A percentile compares a stretch with the other conserved stretches of the same genome.
Evolutionary conservation across 345 rosid species (phyloP).

Genomic region (Microcos paniculata): DNA sequence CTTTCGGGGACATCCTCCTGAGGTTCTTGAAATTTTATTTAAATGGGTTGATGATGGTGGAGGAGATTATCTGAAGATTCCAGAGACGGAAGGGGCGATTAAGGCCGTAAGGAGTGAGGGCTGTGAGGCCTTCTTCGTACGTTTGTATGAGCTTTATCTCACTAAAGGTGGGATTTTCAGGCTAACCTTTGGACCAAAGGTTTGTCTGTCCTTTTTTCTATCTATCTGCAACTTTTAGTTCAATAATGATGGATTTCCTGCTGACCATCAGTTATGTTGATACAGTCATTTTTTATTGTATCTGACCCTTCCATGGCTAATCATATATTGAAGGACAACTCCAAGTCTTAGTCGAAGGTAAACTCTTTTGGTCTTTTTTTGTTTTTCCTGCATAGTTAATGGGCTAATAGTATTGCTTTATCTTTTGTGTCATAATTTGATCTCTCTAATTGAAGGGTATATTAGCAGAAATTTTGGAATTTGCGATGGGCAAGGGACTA

Average conservation of each 20-base stretch:
- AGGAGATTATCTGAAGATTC: constrained; percentile 65
- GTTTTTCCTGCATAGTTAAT: neutral
- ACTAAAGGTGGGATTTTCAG: constrained; percentile 93
- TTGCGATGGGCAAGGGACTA: constrained; percentile 97
- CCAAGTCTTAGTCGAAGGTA: constrained; percentile 91
- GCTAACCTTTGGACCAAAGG: constrained; percentile 95
- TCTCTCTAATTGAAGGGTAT: constrained; percentile 62
- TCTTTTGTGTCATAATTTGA: constrained; percentile 12
- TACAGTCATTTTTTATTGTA: constrained; percentile 87
- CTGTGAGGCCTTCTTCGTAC: constrained; percentile 92
- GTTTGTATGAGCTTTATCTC: constrained; percentile 85
- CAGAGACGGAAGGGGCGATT: constrained; percentile 74
- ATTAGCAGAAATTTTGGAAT: constrained; percentile 88
- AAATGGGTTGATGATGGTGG: constrained; percentile 45
- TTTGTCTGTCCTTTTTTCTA: constrained; percentile 24
- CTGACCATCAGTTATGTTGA: constrained; percentile 19
- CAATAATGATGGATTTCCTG: neutral
- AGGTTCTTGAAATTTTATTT: constrained; percentile 55
- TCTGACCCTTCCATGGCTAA: constrained; percentile 93
- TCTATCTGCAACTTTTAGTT: neutral
- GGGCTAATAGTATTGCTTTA: constrained; percentile 4
- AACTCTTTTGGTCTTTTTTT: neutral
- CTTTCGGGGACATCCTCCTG: constrained; percentile 31
- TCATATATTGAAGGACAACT: constrained; percentile 80
- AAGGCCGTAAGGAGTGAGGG: constrained; percentile 69